These are phyloP conservation scores for Aegilops speltoides DNA, from an alignment of 176 grass and related monocot genomes.

Conservation along the genomic window DNA sequence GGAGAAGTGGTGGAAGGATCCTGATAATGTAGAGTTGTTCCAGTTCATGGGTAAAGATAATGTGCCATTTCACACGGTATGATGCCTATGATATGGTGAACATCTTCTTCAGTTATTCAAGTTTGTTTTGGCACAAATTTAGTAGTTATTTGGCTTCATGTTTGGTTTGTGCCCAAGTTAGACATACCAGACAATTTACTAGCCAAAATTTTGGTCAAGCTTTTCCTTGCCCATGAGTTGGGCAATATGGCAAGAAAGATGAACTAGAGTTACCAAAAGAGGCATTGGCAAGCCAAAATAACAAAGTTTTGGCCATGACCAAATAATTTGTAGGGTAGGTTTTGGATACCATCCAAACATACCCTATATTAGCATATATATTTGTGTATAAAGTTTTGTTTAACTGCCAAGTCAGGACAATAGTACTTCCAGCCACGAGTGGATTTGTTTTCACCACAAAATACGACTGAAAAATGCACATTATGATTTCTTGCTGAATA, in stretches of 20 bases:
- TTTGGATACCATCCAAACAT: neutral
- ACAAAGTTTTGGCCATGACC: too few species aligned
- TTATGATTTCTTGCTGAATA: neutral
- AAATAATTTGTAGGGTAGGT: neutral
- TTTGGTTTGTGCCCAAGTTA: neutral
- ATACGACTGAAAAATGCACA: neutral
- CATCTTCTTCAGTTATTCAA: slow-evolving; percentile 11
- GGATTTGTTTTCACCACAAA: neutral
- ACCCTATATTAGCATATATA: neutral
- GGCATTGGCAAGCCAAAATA: neutral
- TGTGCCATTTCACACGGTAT: slow-evolving; percentile 99
- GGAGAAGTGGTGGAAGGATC: slow-evolving; percentile 99
- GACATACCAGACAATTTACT: neutral
- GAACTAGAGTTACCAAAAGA: neutral
- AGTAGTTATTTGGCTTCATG: neutral
- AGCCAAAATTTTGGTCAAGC: neutral
- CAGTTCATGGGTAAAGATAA: slow-evolving; percentile 99
- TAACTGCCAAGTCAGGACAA: neutral
- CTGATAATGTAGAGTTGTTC: slow-evolving; percentile 91
- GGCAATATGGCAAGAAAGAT: neutral
- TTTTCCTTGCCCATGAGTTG: neutral
- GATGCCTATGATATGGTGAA: slow-evolving; percentile 15
- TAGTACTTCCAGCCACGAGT: neutral
- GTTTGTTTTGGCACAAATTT: neutral
- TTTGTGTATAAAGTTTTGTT: neutral